Conservation (phyloP, 768 basidiomycete species). For the Termitomyces sp. region DNA sequence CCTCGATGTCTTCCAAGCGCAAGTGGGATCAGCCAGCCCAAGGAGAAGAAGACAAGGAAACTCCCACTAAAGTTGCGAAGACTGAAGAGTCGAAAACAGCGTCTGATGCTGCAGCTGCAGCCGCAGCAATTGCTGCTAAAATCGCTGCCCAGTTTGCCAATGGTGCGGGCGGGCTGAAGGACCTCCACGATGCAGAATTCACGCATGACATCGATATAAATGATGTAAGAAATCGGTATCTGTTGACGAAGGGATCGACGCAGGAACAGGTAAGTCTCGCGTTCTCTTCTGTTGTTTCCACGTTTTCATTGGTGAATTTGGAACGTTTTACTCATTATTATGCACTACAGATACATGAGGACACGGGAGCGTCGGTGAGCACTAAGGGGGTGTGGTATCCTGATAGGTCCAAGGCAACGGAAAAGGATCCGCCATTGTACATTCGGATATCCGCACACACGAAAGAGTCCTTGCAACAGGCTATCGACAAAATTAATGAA, state of each 20-base stretch:
- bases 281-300: background rate
- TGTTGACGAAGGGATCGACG: constrained; percentile 90
- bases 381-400: constrained; percentile 98
- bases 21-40: constrained; percentile 76
- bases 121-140: constrained; percentile 89
- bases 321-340: background rate
- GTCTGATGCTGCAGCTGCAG: constrained; percentile 59
- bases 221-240: constrained; percentile 89
- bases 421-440: constrained; percentile 90
- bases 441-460: constrained; percentile 84
- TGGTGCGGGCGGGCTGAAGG: constrained; percentile 39
- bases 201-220: constrained; percentile 95
- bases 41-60: constrained; percentile 34
- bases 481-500: constrained; percentile 69
- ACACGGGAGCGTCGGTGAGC: constrained; percentile 88
- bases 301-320: background rate
- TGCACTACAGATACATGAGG: constrained; percentile 68
- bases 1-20: constrained; percentile 62
- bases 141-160: constrained; percentile 82
- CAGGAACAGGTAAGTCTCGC: constrained; percentile 70
- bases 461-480: constrained; percentile 58
- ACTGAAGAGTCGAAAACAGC: constrained; percentile 56
- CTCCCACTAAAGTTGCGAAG: constrained; percentile 35
- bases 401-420: constrained; percentile 83
- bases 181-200: constrained; percentile 75